Evolutionary conservation across 805 yeast genomes (phyloP).

Genomic region (Kuraishia cidri): DNA sequence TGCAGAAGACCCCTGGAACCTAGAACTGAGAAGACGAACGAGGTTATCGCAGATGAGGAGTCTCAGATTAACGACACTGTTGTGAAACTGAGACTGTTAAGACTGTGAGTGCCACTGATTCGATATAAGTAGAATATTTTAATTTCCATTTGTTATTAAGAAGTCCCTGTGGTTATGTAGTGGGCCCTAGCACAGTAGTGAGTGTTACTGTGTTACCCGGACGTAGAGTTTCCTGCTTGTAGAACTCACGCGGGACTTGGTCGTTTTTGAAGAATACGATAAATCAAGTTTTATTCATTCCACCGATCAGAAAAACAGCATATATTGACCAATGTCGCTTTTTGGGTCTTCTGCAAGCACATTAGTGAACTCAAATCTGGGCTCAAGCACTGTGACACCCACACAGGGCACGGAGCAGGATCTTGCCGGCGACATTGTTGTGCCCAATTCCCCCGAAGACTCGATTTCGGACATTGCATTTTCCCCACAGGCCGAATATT

Average conservation of each 20-base stretch:
- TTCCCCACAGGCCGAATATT: slow-evolving; percentile 75
- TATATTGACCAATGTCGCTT: too few relatives aligned
- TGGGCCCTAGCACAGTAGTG: too few relatives aligned
- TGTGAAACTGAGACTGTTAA: slow-evolving; percentile 71
- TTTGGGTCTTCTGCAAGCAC: too few relatives aligned
- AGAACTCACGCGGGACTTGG: too few relatives aligned
- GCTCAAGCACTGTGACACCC: slow-evolving; percentile 8
- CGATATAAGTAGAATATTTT: background rate
- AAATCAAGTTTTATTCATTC: too few relatives aligned
- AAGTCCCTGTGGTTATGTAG: too few relatives aligned
- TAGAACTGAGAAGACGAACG: slow-evolving; percentile 28
- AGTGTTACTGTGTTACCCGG: too few relatives aligned
- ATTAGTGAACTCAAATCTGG: too few relatives aligned
- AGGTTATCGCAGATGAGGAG: slow-evolving; percentile 79
- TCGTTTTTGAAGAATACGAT: too few relatives aligned
- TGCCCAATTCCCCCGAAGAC: slow-evolving; percentile 86
- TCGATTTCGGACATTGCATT: slow-evolving; percentile 77
- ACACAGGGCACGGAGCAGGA: slow-evolving; percentile 46
- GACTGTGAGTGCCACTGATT: slow-evolving; percentile 31
- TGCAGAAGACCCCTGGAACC: slow-evolving; percentile 56
- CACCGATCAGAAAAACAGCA: too few relatives aligned
- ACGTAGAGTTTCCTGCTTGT: too few relatives aligned
- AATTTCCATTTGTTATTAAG: too few relatives aligned
- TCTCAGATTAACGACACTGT: slow-evolving; percentile 74
- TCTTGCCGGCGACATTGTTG: slow-evolving; percentile 58